phyloP scores from a whole-genome alignment of 805 yeast genomes.

The Cyberlindnera americana region DNA sequence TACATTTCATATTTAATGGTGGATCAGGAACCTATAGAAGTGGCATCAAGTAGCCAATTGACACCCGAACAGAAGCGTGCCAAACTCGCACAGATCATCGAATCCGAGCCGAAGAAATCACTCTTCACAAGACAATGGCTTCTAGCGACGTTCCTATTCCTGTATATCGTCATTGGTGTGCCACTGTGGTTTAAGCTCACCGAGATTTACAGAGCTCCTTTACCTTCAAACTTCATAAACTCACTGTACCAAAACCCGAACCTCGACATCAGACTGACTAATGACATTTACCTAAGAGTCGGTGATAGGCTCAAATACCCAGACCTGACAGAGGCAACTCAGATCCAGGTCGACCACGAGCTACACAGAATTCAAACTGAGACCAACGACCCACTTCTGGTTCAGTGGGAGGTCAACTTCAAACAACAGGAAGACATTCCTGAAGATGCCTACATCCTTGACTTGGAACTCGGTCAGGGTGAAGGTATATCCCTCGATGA shows the following conservation, averaged over 20 bases:
- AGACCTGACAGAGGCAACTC: slow-evolving; percentile 58
- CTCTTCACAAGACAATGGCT: slow-evolving; percentile 24
- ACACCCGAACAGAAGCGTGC: slow-evolving; percentile 3
- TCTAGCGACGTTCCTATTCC: slow-evolving; percentile 18
- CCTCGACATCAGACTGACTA: slow-evolving; percentile 38
- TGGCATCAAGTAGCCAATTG: not conserved
- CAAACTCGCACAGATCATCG: slow-evolving; percentile 10
- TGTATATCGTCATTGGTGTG: slow-evolving; percentile 35
- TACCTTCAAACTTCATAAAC: slow-evolving; percentile 35
- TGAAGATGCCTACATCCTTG: slow-evolving; percentile 32
- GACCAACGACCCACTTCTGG: slow-evolving; percentile 24
- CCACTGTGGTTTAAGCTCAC: slow-evolving; percentile 42
- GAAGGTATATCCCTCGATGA: slow-evolving; percentile 44
- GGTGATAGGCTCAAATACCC: slow-evolving; percentile 53
- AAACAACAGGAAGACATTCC: slow-evolving; percentile 18
- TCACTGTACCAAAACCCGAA: slow-evolving; percentile 36
- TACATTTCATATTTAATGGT: no score
- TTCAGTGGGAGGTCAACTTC: slow-evolving; percentile 34
- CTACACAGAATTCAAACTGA: slow-evolving; percentile 26
- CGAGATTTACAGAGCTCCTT: slow-evolving; percentile 38
- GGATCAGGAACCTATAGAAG: not conserved
- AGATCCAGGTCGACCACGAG: slow-evolving; percentile 42
- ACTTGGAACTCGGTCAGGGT: slow-evolving; percentile 36
- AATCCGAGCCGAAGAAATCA: slow-evolving; percentile 21
- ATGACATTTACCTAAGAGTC: slow-evolving; percentile 41